Base-by-base conservation (phyloP, 2,329 filamentous ascomycete species). In the Pseudohalonectria lignicola region DNA sequence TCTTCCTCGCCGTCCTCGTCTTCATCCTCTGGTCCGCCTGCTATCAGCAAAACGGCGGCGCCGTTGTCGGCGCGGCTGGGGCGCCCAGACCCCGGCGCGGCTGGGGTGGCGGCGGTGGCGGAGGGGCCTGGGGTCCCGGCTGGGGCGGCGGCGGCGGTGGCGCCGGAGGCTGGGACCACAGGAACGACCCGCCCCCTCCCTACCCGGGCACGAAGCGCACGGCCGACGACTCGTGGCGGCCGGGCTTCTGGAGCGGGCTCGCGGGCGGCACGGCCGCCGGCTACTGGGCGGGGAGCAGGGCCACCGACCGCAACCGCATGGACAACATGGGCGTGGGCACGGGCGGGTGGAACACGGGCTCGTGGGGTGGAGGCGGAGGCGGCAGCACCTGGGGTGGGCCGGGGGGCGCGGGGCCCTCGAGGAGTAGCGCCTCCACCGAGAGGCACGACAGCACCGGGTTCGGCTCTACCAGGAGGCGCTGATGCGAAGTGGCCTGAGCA, bases 221-320 rank as follows among this genome's bases (percentile, higher is more conserved):
- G 43, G 33, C 40, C 33, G 36, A 31, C 43, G 53, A 59, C 41
- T 65, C 66, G 2, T 86, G 81, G 80, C 67, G 69, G 36, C 82
- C 82, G 5, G 83, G 83, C 1, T 86, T 87, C 59, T 87, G 82
- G 82, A 72, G 65, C 15, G 82, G 82, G 16, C 60, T 74, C n/a
- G 68, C 73, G 0, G 71, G 72, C 13, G 84, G 82, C 32, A 79
- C 77, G 5, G 81, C 82, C 1, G 82, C 79, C 3, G 78, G 68
- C 2, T 86, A 85, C 51, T 54, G 71, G 41, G 77, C 79, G 5
- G 75, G 75, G 0, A 70, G 59, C 31, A 59, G 61, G 39, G 57
- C 56, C 28, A 55, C 51, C 42, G 44, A 49, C 44, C 49, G 35
- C 48, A 50, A 48, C 19, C 15, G 40, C 6, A 31, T 43, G 25